Evolutionary conservation across 1,284 basidiomycete genomes (phyloP), one percentile per base, ranked within the genome.

Genomic region (Ceratobasidium papillatum): DNA sequence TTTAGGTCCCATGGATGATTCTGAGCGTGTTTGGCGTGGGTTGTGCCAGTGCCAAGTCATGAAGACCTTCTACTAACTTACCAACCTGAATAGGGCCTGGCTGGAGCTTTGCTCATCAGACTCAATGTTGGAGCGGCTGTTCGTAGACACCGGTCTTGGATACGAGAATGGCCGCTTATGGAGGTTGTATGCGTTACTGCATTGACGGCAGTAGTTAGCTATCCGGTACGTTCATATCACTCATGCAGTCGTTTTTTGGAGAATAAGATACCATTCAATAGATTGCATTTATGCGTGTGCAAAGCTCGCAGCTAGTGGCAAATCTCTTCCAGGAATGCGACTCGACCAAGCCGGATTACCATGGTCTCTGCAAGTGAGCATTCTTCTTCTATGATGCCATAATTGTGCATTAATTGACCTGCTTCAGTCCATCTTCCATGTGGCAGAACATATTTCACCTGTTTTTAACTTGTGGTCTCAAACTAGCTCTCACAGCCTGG

Each of bases 291-390:
- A 84, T 87, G 41, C 84, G 90, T 68, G 90, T 89, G 2, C 90
- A 91, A 80, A 86, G 89, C 0, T 90, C 89, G 0, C 89, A 91
- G 78, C 81, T 92, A 17, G 91, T 92, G 1, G 86, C 90, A 7
- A 91, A 91, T 78, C 83, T 92, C 3, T 92, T 92, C 80, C 87
- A 89, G 78, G 90, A 92, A 80, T 92, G 91, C 78, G 90, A 91
- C 79, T 82, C 88, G 7, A 82, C 82, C 9, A 90, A 87, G 78
- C 85, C 86, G 8, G 90, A 91, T 79, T 91, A 88, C 79, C 90
- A 91, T 78, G 90, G 90, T 1, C 82, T 92, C 38, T 92, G 90
- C 90, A 91, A 91, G 90, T 91, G 78, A 76, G 89, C 78, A 17
- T 9, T 12, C n/a, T 64, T 47, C 3, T 38, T 27, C 22, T 22